These are phyloP conservation scores for Candida tropicalis DNA, from an alignment of 1,139 yeast species.

Conservation along the genomic window DNA sequence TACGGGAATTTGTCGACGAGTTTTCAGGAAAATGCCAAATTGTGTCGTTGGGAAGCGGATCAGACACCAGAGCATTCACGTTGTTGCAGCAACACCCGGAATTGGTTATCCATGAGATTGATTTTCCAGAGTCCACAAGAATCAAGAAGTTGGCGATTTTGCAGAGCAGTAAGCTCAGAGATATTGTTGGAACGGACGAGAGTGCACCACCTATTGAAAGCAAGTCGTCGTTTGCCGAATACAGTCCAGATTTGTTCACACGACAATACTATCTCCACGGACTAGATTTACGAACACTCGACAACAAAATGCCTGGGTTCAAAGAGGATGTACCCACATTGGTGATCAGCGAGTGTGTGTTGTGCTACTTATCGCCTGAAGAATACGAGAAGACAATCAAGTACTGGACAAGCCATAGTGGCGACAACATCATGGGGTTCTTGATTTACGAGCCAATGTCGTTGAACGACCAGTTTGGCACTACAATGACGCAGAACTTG, in stretches of 20 bases:
- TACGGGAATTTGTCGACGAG: constrained; percentile 50
- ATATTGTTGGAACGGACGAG: constrained; percentile 21
- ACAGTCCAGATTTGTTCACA: constrained; percentile 42
- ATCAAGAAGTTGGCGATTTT: constrained; percentile 62
- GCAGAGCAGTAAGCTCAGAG: constrained; percentile 25
- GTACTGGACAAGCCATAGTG: constrained; percentile 29
- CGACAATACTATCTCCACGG: constrained; percentile 56
- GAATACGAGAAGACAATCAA: constrained; percentile 56
- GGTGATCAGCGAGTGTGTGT: constrained; percentile 83
- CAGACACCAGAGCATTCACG: constrained; percentile 79
- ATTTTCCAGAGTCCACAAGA: constrained; percentile 64
- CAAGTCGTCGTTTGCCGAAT: constrained; percentile 26
- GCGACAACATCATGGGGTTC: constrained; percentile 36
- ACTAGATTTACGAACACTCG: constrained; percentile 51
- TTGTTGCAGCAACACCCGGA: constrained; percentile 30
- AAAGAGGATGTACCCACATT: constrained; percentile 60
- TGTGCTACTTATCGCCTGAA: constrained; percentile 72
- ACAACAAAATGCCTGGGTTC: constrained; percentile 20
- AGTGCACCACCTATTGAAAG: constrained; percentile 17
- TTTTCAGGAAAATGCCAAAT: constrained; percentile 52
- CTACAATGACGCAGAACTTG: constrained; percentile 77
- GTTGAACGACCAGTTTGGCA: constrained; percentile 72
- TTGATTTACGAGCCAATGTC: constrained; percentile 88
- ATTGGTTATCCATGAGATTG: constrained; percentile 68
- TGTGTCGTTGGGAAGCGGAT: constrained; percentile 91